Evolutionary conservation across 116 monocot species (phyloP).

Genomic region (Zostera marina): DNA sequence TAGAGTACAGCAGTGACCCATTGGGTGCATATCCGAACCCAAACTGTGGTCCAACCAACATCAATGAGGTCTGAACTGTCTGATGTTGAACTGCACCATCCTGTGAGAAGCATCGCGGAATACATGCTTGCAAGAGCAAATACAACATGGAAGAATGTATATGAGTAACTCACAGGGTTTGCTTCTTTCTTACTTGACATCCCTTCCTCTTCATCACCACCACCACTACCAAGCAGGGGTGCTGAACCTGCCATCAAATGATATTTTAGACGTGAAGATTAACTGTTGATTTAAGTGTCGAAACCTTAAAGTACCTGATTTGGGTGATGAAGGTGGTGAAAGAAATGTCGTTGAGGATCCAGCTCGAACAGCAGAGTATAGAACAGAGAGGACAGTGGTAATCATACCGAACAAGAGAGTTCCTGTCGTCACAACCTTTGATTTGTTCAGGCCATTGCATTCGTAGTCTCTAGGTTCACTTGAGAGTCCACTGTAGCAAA

Average conservation of each 20-base stretch:
- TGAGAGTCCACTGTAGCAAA: constrained; percentile 81
- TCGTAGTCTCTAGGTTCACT: constrained; percentile 79
- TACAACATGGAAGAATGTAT: constrained; percentile 84
- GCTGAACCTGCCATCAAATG: constrained; percentile 29
- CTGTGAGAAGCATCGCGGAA: constrained; percentile 88
- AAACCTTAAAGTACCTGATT: constrained; percentile 35
- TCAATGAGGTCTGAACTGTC: constrained; percentile 56
- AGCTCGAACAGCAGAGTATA: constrained; percentile 85
- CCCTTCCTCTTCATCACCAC: constrained; percentile 33
- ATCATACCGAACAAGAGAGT: constrained; percentile 77
- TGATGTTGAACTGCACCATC: constrained; percentile 53
- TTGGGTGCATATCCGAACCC: constrained; percentile 79
- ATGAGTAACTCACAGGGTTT: constrained; percentile 71
- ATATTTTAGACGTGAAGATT: not conserved
- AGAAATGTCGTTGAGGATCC: constrained; percentile 87
- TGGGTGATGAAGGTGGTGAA: constrained; percentile 83
- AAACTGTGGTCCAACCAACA: constrained; percentile 94
- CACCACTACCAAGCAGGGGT: constrained; percentile 18
- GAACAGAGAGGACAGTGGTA: constrained; percentile 75
- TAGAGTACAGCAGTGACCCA: constrained; percentile 83
- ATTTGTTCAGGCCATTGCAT: constrained; percentile 79
- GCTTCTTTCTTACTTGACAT: constrained; percentile 32
- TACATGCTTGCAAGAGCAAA: constrained; percentile 96
- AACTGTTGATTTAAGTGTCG: no score
- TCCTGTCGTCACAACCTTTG: constrained; percentile 51